Evolutionary conservation across 208 protist species (phyloP), one percentile per base, ranked within the genome.

Genomic region (Acanthamoeba divionensis): DNA sequence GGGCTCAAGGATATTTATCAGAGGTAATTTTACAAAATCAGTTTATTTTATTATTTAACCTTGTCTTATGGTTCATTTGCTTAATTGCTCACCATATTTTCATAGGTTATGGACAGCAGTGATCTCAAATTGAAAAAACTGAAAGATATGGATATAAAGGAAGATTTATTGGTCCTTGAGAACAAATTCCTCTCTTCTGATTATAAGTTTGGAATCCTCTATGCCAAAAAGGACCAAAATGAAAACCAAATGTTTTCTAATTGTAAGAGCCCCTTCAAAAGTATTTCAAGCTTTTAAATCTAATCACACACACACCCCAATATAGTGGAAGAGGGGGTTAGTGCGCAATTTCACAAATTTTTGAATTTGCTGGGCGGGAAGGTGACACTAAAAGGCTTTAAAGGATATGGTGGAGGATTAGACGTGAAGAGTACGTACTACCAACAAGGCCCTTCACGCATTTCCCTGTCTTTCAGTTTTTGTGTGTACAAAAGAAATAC

Each of bases 191-290:
- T 87, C 38, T 62, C 77, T 57, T 69, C 48, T 12, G 54, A 66
- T 36, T 87, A 87, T 57, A 87, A 87, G 77, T 87, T 87, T 29
- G 77, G 77, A 8, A 57, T 87, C 10, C 77, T 87, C 55, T 87
- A 87, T 45, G 54, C 31, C 15, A 67, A 66, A 41, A 31, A 65
- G 4, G 77, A 38, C 21, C 77, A 87, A 29, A 87, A 62, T 36
- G 77, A 87, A 45, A 87, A 87, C 77, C 77, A 87, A 26, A 87
- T 87, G 77, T 87, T 87, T 57, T 52, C 48, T 57, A 87, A 87
- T 47, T 57, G 77, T 87, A 87, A 50, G 77, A 21, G 0, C 65
- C 8, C 24, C 15, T 41, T 41, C 5, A 26, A 26, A 18, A 47
- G 44, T 52, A 36, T 12, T 8, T 54, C 4, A 36, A 31, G 4